Conservation (phyloP, 2,329 filamentous ascomycete species). For the Sclerotinia minor region DNA sequence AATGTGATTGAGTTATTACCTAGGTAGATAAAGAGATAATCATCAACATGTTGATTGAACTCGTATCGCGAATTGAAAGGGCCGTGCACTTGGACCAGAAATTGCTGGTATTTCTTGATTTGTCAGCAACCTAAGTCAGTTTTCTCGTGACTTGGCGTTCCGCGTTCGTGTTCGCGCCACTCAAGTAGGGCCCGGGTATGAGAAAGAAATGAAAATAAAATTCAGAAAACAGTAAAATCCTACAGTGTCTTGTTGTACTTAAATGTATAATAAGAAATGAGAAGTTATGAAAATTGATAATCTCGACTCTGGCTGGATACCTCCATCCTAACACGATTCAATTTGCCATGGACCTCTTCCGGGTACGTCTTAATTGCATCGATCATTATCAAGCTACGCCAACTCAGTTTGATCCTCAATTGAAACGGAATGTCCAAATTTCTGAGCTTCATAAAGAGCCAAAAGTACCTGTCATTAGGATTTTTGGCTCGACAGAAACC, state of each 20-base stretch:
- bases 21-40: background rate
- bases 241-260: background rate
- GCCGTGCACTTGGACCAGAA: no score
- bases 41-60: no score
- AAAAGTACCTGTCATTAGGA: conserved; percentile 80
- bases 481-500: conserved; percentile 91
- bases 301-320: background rate
- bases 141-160: conserved; percentile 1
- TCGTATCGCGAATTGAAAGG: no score
- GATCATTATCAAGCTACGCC: conserved; percentile 87
- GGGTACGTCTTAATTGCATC: conserved; percentile 90
- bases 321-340: conserved; percentile 18
- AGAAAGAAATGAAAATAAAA: background rate
- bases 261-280: background rate
- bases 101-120: background rate
- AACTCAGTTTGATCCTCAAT: conserved; percentile 75
- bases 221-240: background rate
- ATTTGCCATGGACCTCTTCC: conserved; percentile 68
- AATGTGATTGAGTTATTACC: background rate
- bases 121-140: background rate
- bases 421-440: conserved; percentile 64
- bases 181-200: background rate
- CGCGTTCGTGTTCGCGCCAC: conserved; percentile 19
- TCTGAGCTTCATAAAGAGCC: conserved; percentile 63
- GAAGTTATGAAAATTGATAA: conserved; percentile 17